These are phyloP conservation scores for Ophiobolus disseminans DNA, from an alignment of 2,329 filamentous ascomycete species.

Conservation along the genomic window DNA sequence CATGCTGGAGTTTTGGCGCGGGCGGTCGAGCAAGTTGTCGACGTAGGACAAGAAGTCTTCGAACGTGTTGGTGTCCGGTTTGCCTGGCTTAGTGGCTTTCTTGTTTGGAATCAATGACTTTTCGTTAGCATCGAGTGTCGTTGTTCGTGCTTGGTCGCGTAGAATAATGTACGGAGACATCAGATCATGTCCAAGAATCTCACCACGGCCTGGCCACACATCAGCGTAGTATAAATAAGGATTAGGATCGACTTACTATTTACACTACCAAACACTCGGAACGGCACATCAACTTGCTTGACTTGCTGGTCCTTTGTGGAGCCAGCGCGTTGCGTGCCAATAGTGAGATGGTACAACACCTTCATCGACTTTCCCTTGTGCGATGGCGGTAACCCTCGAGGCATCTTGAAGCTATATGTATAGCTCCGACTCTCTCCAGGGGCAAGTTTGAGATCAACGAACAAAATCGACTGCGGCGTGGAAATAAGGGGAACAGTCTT, in stretches of 20 bases:
- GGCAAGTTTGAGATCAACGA: constrained; percentile 86
- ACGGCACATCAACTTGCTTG: constrained; percentile 89
- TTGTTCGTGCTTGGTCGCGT: constrained; percentile 74
- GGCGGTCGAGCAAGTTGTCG: constrained; percentile 56
- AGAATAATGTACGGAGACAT: constrained; percentile 93
- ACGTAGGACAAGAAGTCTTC: constrained; percentile 49
- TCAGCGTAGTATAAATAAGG: constrained; percentile 22
- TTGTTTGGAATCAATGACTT: constrained; percentile 25
- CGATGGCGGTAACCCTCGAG: constrained; percentile 86
- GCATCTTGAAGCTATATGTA: constrained; percentile 85
- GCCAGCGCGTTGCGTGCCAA: constrained; percentile 87
- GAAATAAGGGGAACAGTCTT: constrained; percentile 90
- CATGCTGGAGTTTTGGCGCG: constrained; percentile 43
- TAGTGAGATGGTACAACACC: constrained; percentile 86
- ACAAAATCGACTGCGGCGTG: constrained; percentile 92
- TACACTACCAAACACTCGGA: constrained; percentile 91
- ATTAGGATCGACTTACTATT: constrained; percentile 61
- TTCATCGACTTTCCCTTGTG: constrained; percentile 94
- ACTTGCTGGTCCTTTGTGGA: constrained; percentile 78
- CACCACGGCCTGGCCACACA: constrained; percentile 66
- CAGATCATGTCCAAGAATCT: constrained; percentile 89
- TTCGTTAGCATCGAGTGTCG: constrained; percentile 39
- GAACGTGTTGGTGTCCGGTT: constrained; percentile 53
- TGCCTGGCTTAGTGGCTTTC: constrained; percentile 22
- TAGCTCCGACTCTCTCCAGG: constrained; percentile 90